Base-by-base conservation (phyloP, 352 stramenopile species). In the Globisporangium alternatum region DNA sequence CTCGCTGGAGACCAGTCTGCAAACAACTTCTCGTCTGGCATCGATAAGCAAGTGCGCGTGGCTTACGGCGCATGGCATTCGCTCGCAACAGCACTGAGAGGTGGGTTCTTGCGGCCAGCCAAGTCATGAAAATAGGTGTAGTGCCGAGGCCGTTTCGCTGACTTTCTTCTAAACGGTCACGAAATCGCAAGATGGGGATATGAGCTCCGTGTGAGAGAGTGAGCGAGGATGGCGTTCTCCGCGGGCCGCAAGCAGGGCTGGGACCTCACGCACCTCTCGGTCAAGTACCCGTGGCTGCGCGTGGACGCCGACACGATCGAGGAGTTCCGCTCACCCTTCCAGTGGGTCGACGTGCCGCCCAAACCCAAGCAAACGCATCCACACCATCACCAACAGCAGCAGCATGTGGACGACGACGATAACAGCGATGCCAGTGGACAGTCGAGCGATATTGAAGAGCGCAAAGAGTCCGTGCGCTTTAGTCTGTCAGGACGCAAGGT, bases 221-320 rank as follows among this genome's bases (percentile, higher is more conserved):
- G 4, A 56, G 28, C 12, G 9, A 39, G 43, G 52, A 57, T 57
- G 52, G 52, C 52, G 4, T 57, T 57, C 52, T 44, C 52, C 8
- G 15, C 17, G 17, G 17, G 41, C 25, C 15, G 17, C 6, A 56
- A 56, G 49, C 35, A 22, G 43, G 43, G 19, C 15, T 90, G 80
- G 81, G 83, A 93, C 37, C 64, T 88, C 56, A 79, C 69, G 28
- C 72, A 88, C 25, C 52, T 93, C 19, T 68, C 69, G 13, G 49
- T 70, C 55, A 93, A 93, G 70, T 93, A 93, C 67, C 84, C 84
- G 31, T 93, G 84, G 84, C 74, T 93, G 51, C 82, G 78, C 53
- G 76, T 90, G 25, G 83, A 91, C 37, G 68, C 70, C 15, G 65
- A 81, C 66, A 81, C 84, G 19, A 67, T 93, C 30, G 69, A 80